Evolutionary conservation across 352 stramenopile species (phyloP).

Genomic region (Plasmopara viticola): DNA sequence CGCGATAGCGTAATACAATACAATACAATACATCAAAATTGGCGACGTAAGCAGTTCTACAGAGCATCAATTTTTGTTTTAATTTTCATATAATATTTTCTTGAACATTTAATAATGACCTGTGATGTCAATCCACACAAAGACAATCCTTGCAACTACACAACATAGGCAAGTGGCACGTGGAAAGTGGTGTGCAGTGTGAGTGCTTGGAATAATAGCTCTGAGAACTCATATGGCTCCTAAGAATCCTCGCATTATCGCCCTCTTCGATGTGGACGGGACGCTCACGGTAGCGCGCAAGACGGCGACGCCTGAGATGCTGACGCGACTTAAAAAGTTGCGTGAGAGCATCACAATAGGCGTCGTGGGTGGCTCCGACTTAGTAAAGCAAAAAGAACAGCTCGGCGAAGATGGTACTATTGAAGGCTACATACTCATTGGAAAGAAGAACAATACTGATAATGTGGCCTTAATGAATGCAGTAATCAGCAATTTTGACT

Average conservation of each 20-base stretch:
- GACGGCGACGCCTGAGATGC: conserved; percentile 89
- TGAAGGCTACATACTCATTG: conserved; percentile 1
- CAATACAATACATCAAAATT: too few relatives aligned
- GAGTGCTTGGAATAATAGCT: too few relatives aligned
- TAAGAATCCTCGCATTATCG: conserved; percentile 91
- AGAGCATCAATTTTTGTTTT: too few relatives aligned
- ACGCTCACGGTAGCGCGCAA: conserved; percentile 94
- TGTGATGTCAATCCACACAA: too few relatives aligned
- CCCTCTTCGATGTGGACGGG: conserved; percentile 99
- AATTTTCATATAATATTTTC: too few relatives aligned
- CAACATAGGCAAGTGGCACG: too few relatives aligned
- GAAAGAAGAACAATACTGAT: background rate
- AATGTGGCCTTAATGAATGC: background rate
- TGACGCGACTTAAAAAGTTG: conserved; percentile 90
- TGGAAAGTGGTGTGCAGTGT: too few relatives aligned
- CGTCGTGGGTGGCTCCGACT: conserved; percentile 97
- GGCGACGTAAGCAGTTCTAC: too few relatives aligned
- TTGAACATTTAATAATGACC: too few relatives aligned
- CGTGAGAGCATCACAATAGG: conserved; percentile 93
- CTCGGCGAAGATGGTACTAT: conserved; percentile 88
- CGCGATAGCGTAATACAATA: too few relatives aligned
- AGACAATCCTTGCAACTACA: too few relatives aligned
- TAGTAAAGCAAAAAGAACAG: conserved; percentile 99
- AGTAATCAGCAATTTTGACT: conserved; percentile 95
- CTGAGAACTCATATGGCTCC: conserved; percentile 16